phyloP scores from a whole-genome alignment of 345 rosid species.

The Luvunga scandens region DNA sequence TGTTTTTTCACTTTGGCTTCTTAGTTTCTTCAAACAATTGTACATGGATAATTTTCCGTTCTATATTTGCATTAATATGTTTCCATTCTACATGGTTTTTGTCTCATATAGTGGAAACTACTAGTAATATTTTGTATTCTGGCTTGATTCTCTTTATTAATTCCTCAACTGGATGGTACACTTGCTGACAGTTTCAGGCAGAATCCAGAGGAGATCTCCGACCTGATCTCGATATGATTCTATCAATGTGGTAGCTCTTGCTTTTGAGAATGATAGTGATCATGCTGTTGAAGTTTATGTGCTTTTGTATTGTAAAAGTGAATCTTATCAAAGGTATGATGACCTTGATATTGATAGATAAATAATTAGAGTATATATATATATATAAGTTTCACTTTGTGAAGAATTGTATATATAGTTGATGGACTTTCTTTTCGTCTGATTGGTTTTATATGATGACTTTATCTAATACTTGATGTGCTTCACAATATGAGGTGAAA shows the following conservation, averaged over 20 bases:
- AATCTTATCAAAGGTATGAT: slow-evolving; percentile 50
- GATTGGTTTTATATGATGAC: neutral
- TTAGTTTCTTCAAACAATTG: neutral
- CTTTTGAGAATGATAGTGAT: slow-evolving; percentile 64
- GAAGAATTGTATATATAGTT: neutral
- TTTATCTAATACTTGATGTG: slow-evolving; percentile 10
- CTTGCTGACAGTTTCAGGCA: slow-evolving; percentile 66
- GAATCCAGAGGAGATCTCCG: slow-evolving; percentile 85
- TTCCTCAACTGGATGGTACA: slow-evolving; percentile 11
- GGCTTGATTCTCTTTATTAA: neutral
- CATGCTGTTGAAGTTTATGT: slow-evolving; percentile 42
- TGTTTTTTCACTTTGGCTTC: neutral
- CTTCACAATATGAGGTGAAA: neutral
- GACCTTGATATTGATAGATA: too few species aligned
- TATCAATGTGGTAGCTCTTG: slow-evolving; percentile 61
- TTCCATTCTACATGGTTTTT: neutral
- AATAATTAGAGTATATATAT: too few species aligned
- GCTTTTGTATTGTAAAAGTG: slow-evolving; percentile 50
- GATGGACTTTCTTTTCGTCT: neutral
- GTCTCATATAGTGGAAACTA: neutral
- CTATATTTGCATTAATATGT: neutral
- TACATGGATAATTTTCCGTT: neutral
- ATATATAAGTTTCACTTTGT: too few species aligned
- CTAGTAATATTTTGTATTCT: neutral
- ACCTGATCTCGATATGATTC: slow-evolving; percentile 88